Percentiles rank a stretch among this genome's conserved stretches.
phyloP scores from a whole-genome alignment of 169 alveolate species.

The Babesia ovata region DNA sequence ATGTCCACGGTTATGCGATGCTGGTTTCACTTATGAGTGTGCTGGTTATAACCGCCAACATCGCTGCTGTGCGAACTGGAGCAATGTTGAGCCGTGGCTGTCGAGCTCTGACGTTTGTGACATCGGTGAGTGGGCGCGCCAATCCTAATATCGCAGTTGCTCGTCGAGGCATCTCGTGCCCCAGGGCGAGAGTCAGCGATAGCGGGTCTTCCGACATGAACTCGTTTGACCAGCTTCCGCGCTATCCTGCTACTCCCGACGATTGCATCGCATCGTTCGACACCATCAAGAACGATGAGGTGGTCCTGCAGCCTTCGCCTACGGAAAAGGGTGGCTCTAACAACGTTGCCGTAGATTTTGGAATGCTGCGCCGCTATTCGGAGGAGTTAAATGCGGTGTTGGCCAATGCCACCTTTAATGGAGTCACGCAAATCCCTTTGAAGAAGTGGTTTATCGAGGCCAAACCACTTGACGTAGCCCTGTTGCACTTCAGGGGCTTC shows the following conservation, averaged over 20 bases:
- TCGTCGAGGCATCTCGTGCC: too few species aligned
- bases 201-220: too few species aligned
- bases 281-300: constrained; percentile 27
- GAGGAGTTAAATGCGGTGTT: constrained; percentile 47
- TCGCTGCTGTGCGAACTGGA: too few species aligned
- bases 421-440: constrained; percentile 33
- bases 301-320: neutral
- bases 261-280: constrained; percentile 27
- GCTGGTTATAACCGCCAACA: too few species aligned
- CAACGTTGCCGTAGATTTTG: constrained; percentile 12
- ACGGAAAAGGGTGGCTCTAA: neutral
- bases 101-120: too few species aligned
- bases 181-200: too few species aligned
- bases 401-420: constrained; percentile 50
- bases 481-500: constrained; percentile 66
- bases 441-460: constrained; percentile 10
- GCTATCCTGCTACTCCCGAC: neutral
- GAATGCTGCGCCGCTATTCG: constrained; percentile 34
- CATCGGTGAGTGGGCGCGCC: too few species aligned
- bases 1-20: too few species aligned
- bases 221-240: too few species aligned
- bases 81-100: too few species aligned
- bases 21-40: too few species aligned
- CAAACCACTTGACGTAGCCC: constrained; percentile 24
- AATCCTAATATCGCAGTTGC: too few species aligned